Percentiles rank a stretch among this genome's conserved stretches.
phyloP scores from a whole-genome alignment of 345 rosid species.

The Syzygium grande region DNA sequence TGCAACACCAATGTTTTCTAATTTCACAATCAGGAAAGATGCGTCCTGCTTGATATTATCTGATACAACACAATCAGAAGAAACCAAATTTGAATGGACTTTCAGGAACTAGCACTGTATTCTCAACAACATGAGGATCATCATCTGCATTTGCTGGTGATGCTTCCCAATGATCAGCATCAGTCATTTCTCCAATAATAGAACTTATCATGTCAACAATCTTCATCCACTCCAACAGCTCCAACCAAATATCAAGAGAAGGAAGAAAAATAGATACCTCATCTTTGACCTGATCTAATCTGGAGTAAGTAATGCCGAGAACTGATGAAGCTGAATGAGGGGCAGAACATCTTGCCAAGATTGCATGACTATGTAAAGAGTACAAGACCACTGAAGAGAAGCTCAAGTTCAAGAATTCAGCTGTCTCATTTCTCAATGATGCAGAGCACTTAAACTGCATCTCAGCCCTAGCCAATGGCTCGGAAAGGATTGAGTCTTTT shows the following conservation, averaged over 20 bases:
- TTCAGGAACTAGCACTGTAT: slow-evolving; percentile 11
- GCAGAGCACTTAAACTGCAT: slow-evolving; percentile 47
- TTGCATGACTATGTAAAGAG: slow-evolving; percentile 40
- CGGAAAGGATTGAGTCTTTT: slow-evolving; percentile 21
- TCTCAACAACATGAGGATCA: background rate
- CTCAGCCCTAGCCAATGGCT: slow-evolving; percentile 56
- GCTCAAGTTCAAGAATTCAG: slow-evolving; percentile 26
- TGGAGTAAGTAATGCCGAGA: slow-evolving; percentile 33
- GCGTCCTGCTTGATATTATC: slow-evolving; percentile 15
- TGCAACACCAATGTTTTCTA: slow-evolving; percentile 46
- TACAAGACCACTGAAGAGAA: slow-evolving; percentile 40
- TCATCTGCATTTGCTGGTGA: slow-evolving; percentile 12
- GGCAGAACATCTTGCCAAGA: slow-evolving; percentile 47
- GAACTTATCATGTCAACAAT: slow-evolving; percentile 30
- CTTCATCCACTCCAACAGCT: slow-evolving; percentile 45
- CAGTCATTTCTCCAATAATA: slow-evolving; percentile 26
- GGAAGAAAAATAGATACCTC: slow-evolving; percentile 55
- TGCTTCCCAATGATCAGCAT: slow-evolving; percentile 7
- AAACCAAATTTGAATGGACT: slow-evolving; percentile 11
- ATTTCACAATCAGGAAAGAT: slow-evolving; percentile 20
- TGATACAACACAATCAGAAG: slow-evolving; percentile 13
- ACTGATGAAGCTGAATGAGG: slow-evolving; percentile 32
- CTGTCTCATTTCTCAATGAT: slow-evolving; percentile 44
- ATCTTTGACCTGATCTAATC: slow-evolving; percentile 22
- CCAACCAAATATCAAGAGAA: slow-evolving; percentile 68